Conservation (phyloP, 2,329 filamentous ascomycete genomes). For the Phyllosticta citriasiana region DNA sequence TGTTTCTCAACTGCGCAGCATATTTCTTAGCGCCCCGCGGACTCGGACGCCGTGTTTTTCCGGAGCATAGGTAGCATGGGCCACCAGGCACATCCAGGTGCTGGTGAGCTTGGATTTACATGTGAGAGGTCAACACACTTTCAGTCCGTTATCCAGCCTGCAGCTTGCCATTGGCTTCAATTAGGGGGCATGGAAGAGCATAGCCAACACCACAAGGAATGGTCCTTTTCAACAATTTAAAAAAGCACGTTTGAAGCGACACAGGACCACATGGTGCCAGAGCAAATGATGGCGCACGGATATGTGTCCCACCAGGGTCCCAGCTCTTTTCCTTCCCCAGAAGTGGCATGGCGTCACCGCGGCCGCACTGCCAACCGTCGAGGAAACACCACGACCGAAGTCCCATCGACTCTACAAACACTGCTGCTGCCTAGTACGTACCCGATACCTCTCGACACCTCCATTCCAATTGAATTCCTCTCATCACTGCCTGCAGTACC, state of each 20-base stretch:
- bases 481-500: background rate
- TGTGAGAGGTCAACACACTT: background rate
- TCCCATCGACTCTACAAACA: too few relatives aligned
- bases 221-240: too few relatives aligned
- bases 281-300: too few relatives aligned
- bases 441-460: background rate
- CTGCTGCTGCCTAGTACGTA: too few relatives aligned
- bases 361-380: background rate
- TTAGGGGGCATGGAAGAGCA: too few relatives aligned
- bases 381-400: too few relatives aligned
- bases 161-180: too few relatives aligned
- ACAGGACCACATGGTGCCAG: too few relatives aligned
- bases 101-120: background rate
- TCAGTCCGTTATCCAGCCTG: too few relatives aligned
- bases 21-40: background rate
- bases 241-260: too few relatives aligned
- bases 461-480: background rate
- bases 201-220: too few relatives aligned
- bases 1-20: background rate
- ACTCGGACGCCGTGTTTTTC: background rate
- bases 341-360: slow-evolving; percentile 9
- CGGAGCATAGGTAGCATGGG: background rate
- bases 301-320: too few relatives aligned
- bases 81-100: background rate
- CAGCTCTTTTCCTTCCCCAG: background rate